Conservation (phyloP, 2,329 filamentous ascomycete genomes). For the Didymella segeticola region DNA sequence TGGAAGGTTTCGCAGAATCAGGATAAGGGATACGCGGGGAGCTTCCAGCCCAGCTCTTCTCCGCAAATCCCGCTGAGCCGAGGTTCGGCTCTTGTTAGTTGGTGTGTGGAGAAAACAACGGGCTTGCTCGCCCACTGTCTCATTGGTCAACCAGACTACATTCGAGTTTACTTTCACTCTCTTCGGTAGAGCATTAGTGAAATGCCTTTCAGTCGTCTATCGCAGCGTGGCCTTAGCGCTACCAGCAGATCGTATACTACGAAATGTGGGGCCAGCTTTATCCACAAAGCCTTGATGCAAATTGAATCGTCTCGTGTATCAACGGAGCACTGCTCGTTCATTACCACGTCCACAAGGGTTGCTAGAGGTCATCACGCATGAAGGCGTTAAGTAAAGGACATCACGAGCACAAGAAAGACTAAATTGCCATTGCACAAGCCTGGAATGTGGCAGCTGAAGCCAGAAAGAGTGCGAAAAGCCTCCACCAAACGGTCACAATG, state of each 20-base stretch:
- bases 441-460: too few relatives aligned
- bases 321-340: too few relatives aligned
- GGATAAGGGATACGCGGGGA: constrained; percentile 18
- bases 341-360: too few relatives aligned
- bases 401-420: too few relatives aligned
- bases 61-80: constrained; percentile 26
- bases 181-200: not conserved
- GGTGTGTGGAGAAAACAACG: not conserved
- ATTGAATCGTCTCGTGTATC: too few relatives aligned
- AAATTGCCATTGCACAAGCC: too few relatives aligned
- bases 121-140: not conserved
- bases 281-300: too few relatives aligned
- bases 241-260: not conserved
- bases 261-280: too few relatives aligned
- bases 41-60: constrained; percentile 16
- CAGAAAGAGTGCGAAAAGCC: too few relatives aligned
- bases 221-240: not conserved
- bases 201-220: not conserved
- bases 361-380: too few relatives aligned
- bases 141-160: not conserved
- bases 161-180: not conserved
- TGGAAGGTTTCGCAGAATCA: constrained; percentile 24
- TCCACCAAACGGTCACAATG: too few relatives aligned
- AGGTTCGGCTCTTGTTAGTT: constrained; percentile 19
- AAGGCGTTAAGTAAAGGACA: too few relatives aligned